Conservation (phyloP, 352 stramenopile species). For the Phytophthora litchii region DNA sequence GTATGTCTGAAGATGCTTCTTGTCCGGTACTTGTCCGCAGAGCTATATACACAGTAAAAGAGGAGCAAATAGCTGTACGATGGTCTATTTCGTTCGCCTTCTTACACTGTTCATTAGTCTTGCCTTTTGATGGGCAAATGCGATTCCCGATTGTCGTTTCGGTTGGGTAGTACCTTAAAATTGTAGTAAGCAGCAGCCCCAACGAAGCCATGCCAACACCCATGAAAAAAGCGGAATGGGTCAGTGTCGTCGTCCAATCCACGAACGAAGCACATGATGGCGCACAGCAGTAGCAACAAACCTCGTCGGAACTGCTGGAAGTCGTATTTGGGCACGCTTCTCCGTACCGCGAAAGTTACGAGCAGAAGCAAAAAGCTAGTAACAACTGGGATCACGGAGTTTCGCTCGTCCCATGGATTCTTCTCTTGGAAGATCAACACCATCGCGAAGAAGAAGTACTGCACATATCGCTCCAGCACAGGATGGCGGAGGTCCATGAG, state of each 20-base stretch:
- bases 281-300: constrained; percentile 52
- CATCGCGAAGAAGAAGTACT: constrained; percentile 70
- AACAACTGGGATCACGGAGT: constrained; percentile 55
- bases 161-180: constrained; percentile 59
- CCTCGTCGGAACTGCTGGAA: constrained; percentile 53
- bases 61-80: too few relatives aligned
- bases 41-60: too few relatives aligned
- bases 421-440: constrained; percentile 80
- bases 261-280: constrained; percentile 61
- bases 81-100: constrained; percentile 18
- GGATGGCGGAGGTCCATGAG: constrained; percentile 68
- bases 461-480: constrained; percentile 54
- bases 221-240: constrained; percentile 83
- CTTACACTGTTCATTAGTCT: constrained; percentile 16
- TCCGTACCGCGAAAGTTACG: constrained; percentile 43
- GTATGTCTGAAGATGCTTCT: too few relatives aligned
- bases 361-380: constrained; percentile 52
- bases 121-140: constrained; percentile 50
- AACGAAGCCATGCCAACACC: constrained; percentile 81
- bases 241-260: constrained; percentile 77
- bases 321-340: constrained; percentile 59
- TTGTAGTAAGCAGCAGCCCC: constrained; percentile 76
- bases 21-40: too few relatives aligned
- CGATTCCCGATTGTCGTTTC: constrained; percentile 22
- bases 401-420: constrained; percentile 76